Conservation (phyloP, 495 filamentous ascomycete species). For the Paragyromitra xinjiangensis region DNA sequence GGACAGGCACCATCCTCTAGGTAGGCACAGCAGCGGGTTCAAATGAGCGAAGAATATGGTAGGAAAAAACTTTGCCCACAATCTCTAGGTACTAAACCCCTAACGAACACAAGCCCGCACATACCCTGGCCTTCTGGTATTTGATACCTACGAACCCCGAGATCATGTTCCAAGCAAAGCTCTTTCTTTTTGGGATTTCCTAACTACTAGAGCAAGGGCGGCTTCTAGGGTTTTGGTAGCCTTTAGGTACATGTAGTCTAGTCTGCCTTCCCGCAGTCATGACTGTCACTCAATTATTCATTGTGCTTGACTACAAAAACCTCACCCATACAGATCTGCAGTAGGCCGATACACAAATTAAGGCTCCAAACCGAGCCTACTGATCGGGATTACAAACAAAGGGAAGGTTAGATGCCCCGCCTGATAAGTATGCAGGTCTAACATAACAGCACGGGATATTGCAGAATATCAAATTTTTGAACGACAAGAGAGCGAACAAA, state of each 20-base stretch:
- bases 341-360: conserved; percentile 4
- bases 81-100: background rate
- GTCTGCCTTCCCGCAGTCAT: background rate
- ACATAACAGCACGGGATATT: conserved; percentile 1
- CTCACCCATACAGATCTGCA: background rate
- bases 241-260: background rate
- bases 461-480: background rate
- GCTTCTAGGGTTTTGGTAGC: background rate
- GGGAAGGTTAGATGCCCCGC: background rate
- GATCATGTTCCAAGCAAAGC: background rate
- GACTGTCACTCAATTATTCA: background rate
- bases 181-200: background rate
- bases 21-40: background rate
- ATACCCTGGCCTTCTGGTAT: background rate
- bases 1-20: background rate
- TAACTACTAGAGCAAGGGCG: background rate
- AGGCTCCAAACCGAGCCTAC: conserved; percentile 7
- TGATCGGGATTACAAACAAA: background rate
- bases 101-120: background rate
- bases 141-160: background rate
- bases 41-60: background rate
- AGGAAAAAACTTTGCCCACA: background rate
- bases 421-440: conserved; percentile 4
- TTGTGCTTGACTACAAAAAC: background rate
- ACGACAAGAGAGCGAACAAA: background rate